Evolutionary conservation across 371 early-diverging fungal genomes (phyloP).

Genomic region (Nematocida sp.): DNA sequence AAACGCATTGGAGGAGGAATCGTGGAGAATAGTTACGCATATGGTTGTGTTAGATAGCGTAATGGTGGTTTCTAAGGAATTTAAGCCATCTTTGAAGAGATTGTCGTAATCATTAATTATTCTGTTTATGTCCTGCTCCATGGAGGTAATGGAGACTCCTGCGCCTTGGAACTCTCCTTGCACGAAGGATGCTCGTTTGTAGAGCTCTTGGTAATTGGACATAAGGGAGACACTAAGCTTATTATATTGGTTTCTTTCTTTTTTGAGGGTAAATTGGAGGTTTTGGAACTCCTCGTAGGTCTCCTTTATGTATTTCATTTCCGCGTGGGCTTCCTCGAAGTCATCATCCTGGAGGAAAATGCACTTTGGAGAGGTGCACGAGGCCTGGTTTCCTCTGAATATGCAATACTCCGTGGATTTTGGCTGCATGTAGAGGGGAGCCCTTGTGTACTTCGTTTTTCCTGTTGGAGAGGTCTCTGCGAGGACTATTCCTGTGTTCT

Average conservation of each 20-base stretch:
- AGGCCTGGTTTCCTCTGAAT: neutral
- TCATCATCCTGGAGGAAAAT: conserved; percentile 9
- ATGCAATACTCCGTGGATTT: conserved; percentile 42
- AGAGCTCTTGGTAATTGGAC: conserved; percentile 9
- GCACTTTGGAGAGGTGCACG: neutral
- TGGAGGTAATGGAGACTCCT: conserved; percentile 6
- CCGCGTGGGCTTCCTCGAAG: conserved; percentile 26
- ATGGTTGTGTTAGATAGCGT: neutral
- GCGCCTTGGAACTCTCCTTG: conserved; percentile 9
- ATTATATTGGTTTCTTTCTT: neutral
- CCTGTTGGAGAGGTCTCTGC: neutral
- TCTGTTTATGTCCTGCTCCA: conserved; percentile 6
- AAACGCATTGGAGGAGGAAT: too few relatives aligned
- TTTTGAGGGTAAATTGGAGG: neutral
- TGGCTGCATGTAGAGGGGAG: neutral
- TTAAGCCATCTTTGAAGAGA: neutral
- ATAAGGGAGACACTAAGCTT: conserved; percentile 7
- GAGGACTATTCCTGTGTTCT: neutral
- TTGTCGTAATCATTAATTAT: conserved; percentile 21
- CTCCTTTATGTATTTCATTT: conserved; percentile 23
- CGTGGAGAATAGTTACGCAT: conserved; percentile 36
- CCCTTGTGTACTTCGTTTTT: neutral
- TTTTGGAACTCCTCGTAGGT: conserved; percentile 24
- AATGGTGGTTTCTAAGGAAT: neutral
- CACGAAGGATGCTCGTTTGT: conserved; percentile 3